Base-by-base conservation (phyloP, 2,329 filamentous ascomycete species). In the Cladobotryum mycophilum region DNA sequence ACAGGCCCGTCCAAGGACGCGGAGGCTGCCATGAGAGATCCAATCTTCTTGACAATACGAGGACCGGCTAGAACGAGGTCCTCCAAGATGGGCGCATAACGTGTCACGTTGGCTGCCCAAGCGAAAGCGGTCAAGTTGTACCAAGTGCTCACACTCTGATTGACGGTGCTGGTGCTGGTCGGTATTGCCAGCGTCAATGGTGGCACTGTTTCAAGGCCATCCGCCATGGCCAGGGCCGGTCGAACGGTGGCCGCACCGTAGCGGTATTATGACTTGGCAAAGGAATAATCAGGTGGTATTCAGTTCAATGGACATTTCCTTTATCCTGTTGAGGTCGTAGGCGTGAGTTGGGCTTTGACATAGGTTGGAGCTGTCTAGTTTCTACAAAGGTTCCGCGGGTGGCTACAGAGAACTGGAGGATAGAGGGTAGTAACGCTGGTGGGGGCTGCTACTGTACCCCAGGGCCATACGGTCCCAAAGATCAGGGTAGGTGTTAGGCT, bases 41-140 rank as follows among this genome's bases (percentile, higher is more conserved):
- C 81, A 36, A 86, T 75, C 64, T 81, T 84, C 67, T 79, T 82
- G 33, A 88, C 76, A 62, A 90, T 82, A 52, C 86, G 78, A 45
- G 86, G 86, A 4, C 86, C 79, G 15, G 81, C 85, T 66, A 81
- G 75, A 56, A 88, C 76, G 44, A 91, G 70, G 60, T 89, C 85
- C 64, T 81, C 82, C 15, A 87, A 69, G 11, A 83, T 83, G 2
- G 85, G 84, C 43, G 79, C 73, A 66, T 80, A 78, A 57, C 76
- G 76, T 41, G 80, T 77, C 53, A 80, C 70, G 65, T 82, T 81
- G 53, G 78, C 73, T 5, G 76, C 75, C 79, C 80, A 82, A 49
- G 70, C 65, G 4, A 53, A 40, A 41, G 52, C 45, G 17, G 77
- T 76, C 58, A 82, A 63, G 58, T 80, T 79, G 56, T 75, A 70